A percentile compares a stretch with the other conserved stretches of the same genome.
Conservation (phyloP, 1,139 yeast species). For the Arxiozyma slooffiae region DNA sequence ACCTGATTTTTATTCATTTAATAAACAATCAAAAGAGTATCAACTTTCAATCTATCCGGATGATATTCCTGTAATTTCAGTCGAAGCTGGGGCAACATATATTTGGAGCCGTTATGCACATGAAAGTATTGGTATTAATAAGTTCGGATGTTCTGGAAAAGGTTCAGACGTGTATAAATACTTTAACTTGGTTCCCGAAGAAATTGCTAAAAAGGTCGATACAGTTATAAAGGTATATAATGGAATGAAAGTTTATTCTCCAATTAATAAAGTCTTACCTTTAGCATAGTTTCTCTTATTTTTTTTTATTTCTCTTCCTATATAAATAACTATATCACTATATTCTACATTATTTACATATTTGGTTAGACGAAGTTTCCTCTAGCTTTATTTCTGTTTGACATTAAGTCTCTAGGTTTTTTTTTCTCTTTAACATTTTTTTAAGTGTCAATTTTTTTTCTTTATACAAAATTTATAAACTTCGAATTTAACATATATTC, state of each 20-base stretch:
- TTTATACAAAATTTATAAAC: no score
- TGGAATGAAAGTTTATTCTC: constrained; percentile 63
- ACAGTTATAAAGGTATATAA: constrained; percentile 76
- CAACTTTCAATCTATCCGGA: constrained; percentile 83
- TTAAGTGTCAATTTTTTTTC: no score
- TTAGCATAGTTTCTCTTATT: no score
- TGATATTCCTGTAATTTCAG: constrained; percentile 85
- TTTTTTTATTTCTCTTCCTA: no score
- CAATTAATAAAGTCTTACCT: constrained; percentile 64
- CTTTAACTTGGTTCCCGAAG: constrained; percentile 90
- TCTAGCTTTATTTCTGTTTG: no score
- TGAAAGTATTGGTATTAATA: constrained; percentile 90
- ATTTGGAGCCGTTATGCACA: constrained; percentile 97
- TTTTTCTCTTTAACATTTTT: background rate
- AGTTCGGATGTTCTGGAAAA: constrained; percentile 97
- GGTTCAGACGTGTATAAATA: constrained; percentile 71
- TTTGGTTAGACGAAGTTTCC: background rate
- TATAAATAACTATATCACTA: no score
- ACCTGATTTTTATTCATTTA: constrained; percentile 90
- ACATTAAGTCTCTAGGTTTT: no score
- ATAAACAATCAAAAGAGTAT: constrained; percentile 71
- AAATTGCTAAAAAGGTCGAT: constrained; percentile 76
- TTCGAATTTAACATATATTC: no score
- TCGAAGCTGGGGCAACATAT: constrained; percentile 84
- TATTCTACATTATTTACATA: no score